Percentiles rank a stretch among this genome's conserved stretches.
phyloP scores from a whole-genome alignment of 2,329 filamentous ascomycete genomes.

The Ceratocystis cubensis region DNA sequence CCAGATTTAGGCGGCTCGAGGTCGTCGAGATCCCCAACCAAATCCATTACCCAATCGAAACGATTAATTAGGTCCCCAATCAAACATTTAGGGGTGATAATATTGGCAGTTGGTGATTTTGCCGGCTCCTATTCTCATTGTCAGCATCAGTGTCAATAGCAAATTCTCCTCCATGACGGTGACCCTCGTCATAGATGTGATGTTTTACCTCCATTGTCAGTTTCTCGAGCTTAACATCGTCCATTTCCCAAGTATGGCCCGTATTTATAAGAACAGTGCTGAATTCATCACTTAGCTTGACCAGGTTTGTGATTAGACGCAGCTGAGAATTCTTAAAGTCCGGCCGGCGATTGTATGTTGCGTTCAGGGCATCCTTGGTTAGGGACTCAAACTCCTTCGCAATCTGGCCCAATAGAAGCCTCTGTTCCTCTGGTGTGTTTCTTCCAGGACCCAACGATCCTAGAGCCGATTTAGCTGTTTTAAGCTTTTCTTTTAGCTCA shows the following conservation, averaged over 20 bases:
- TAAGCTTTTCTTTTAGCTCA: constrained; percentile 21
- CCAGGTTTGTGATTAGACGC: constrained; percentile 23
- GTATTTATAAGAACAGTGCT: not conserved
- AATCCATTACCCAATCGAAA: constrained; percentile 13
- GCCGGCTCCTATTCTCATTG: not conserved
- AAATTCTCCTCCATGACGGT: not conserved
- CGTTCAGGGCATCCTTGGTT: constrained; percentile 18
- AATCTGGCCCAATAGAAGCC: constrained; percentile 21
- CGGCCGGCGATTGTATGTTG: constrained; percentile 19
- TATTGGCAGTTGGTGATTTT: not conserved
- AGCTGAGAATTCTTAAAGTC: constrained; percentile 21
- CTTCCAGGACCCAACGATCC: constrained; percentile 20
- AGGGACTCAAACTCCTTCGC: constrained; percentile 23
- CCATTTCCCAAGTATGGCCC: constrained; percentile 21
- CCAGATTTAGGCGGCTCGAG: constrained; percentile 9
- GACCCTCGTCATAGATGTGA: not conserved
- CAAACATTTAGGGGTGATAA: not conserved
- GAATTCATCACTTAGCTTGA: constrained; percentile 23
- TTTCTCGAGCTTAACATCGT: no score
- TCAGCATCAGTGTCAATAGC: no score
- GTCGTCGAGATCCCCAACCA: constrained; percentile 15
- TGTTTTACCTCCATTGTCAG: not conserved
- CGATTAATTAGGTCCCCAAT: not conserved
- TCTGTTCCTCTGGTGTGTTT: constrained; percentile 22
- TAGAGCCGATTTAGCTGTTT: constrained; percentile 12